Evolutionary conservation across 1,284 basidiomycete genomes (phyloP), one percentile per base, ranked within the genome.

Genomic region (Erythrobasidium hasegawianum): DNA sequence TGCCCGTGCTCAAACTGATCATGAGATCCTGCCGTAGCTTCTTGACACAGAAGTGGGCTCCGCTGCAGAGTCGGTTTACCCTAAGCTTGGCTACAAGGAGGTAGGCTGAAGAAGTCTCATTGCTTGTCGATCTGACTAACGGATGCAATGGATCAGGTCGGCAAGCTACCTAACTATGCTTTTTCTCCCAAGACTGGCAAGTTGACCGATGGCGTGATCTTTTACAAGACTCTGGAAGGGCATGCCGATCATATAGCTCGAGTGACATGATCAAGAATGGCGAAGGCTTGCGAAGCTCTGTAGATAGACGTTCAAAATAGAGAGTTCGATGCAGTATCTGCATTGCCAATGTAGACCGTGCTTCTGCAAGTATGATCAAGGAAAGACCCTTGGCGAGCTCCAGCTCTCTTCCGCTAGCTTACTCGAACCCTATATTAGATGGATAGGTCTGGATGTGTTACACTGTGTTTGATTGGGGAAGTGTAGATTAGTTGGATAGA

Each of bases 1-100:
- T 13, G 13, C 33, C 20, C 11, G 33, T 29, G 8, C 18, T 11
- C 29, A 33, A 27, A 26, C 43, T 20, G 20, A 38, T 24, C 1
- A 11, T 16, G 9, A 4, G 13, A 5, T 11, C 2, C 43, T 4
- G n/a, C n/a, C 24, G 22, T 18, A 62, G 60, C n/a, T 56, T 16
- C 39, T 62, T 18, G 60, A 62, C 52, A 62, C 60, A 4, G 59
- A 55, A 10, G 60, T 43, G 38, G 60, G 39, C 14, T 53, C 47
- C 18, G 47, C 60, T 20, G 60, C 60, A 26, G 50, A 62, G 40
- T 33, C 26, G 7, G 52, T 62, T 7, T 62, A 62, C 16, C 60
- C 60, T 1, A n/a, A 40, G 1, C 53, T 62, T n/a, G 60, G 60
- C 39, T 62, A 53, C 52, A 45, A 39, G 18, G 50, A 55, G 39